Conservation (phyloP, 208 protist species). For the Borovskyia barvae region DNA sequence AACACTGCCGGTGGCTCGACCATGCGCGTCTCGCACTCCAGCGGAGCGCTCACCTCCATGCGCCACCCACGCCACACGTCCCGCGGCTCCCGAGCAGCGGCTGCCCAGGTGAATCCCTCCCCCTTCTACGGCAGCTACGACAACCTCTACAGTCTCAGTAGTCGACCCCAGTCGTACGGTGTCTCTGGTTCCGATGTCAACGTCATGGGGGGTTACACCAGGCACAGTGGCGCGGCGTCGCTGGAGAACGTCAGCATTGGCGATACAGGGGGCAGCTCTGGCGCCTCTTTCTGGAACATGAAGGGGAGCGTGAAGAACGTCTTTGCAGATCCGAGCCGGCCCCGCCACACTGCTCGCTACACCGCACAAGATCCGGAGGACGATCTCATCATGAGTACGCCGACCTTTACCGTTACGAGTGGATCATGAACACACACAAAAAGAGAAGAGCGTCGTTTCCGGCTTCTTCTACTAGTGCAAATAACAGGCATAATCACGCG, state of each 20-base stretch:
- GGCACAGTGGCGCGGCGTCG: not conserved
- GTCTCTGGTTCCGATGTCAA: not conserved
- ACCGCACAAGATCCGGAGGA: constrained; percentile 21
- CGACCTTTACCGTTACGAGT: constrained; percentile 23
- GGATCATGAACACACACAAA: constrained; percentile 12
- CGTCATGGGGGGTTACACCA: constrained; percentile 6
- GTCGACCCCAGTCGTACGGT: constrained; percentile 11
- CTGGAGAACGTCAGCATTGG: constrained; percentile 10
- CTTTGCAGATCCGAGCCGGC: constrained; percentile 8
- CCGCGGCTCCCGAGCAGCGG: not conserved
- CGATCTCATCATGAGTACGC: constrained; percentile 18
- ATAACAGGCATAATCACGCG: too few species aligned
- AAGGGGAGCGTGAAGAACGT: constrained; percentile 7
- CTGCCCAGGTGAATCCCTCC: not conserved
- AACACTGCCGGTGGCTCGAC: not conserved
- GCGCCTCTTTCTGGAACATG: constrained; percentile 14
- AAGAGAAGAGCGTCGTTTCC: not conserved
- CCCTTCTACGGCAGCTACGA: constrained; percentile 29
- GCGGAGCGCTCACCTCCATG: constrained; percentile 9
- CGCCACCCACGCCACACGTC: constrained; percentile 16
- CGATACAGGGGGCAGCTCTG: constrained; percentile 3
- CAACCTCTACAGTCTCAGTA: constrained; percentile 23
- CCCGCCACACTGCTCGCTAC: constrained; percentile 20
- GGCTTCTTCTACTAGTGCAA: too few species aligned
- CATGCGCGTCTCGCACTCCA: constrained; percentile 23